Evolutionary conservation across 768 basidiomycete genomes (phyloP).

Genomic region (Leccinum olivaceopallidum): DNA sequence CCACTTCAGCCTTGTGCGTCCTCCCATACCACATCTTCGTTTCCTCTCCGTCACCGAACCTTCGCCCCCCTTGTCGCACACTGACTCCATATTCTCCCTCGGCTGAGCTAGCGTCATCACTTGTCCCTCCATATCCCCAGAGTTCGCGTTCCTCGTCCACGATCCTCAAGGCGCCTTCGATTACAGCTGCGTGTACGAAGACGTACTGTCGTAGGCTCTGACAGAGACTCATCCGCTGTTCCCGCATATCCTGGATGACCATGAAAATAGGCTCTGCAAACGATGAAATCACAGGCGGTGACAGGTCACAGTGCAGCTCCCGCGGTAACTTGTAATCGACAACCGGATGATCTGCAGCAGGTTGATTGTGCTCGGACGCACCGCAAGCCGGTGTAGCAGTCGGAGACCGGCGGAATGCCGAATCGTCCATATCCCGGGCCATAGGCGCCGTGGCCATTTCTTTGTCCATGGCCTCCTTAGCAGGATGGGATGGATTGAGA

Average conservation of each 20-base stretch:
- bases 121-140: constrained; percentile 27
- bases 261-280: constrained; percentile 78
- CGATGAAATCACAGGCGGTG: constrained; percentile 60
- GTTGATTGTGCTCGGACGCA: constrained; percentile 12
- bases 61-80: constrained; percentile 16
- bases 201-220: constrained; percentile 95
- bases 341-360: constrained; percentile 16
- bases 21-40: constrained; percentile 7
- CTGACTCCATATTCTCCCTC: constrained; percentile 12
- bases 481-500: constrained; percentile 1
- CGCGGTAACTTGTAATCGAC: constrained; percentile 67
- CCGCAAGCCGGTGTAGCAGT: background rate
- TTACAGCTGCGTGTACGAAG: constrained; percentile 84
- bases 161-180: constrained; percentile 77
- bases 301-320: constrained; percentile 49
- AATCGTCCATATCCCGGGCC: constrained; percentile 1
- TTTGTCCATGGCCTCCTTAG: constrained; percentile 3
- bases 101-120: constrained; percentile 22
- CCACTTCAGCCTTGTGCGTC: constrained; percentile 1
- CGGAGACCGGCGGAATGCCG: constrained; percentile 1
- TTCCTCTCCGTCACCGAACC: constrained; percentile 18
- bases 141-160: constrained; percentile 67
- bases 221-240: constrained; percentile 95
- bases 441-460: background rate
- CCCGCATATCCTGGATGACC: constrained; percentile 90